Conservation (phyloP, 345 rosid genomes). For the Ceriops zippeliana region DNA sequence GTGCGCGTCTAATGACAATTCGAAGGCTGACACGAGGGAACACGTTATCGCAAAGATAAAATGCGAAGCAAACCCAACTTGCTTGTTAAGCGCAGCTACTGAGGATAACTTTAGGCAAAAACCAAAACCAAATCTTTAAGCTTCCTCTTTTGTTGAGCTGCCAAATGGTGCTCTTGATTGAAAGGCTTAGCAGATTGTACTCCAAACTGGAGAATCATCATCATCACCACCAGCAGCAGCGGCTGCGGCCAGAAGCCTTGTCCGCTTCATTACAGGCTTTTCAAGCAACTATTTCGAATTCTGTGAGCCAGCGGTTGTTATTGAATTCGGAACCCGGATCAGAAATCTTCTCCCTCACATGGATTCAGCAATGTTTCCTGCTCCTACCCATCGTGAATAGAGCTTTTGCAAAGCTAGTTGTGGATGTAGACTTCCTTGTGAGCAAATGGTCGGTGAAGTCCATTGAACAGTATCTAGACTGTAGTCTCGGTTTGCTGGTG, state of each 20-base stretch:
- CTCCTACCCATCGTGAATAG: conserved; percentile 38
- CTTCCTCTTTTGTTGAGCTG: no score
- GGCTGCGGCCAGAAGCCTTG: conserved; percentile 21
- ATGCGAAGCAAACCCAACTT: no score
- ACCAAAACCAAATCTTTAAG: no score
- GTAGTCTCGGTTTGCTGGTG: conserved; percentile 44
- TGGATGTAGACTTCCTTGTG: conserved; percentile 43
- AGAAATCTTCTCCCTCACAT: conserved; percentile 31
- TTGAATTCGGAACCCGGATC: conserved; percentile 23
- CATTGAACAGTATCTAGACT: conserved; percentile 43
- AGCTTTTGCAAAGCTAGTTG: conserved; percentile 48
- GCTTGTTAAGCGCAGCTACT: no score
- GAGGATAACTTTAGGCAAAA: no score
- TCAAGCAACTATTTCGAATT: conserved; percentile 28
- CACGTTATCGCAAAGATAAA: no score
- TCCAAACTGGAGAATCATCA: conserved; percentile 44
- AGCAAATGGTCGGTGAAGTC: conserved; percentile 41
- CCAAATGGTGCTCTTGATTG: not conserved
- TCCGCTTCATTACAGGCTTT: conserved; percentile 36
- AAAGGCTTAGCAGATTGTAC: conserved; percentile 35
- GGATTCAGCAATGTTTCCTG: conserved; percentile 46
- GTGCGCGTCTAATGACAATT: no score
- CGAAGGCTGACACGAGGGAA: no score
- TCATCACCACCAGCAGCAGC: conserved; percentile 20
- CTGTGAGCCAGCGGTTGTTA: conserved; percentile 24